These are phyloP conservation scores for Antrodiella citrinella DNA, from an alignment of 768 basidiomycete genomes.

Conservation along the genomic window DNA sequence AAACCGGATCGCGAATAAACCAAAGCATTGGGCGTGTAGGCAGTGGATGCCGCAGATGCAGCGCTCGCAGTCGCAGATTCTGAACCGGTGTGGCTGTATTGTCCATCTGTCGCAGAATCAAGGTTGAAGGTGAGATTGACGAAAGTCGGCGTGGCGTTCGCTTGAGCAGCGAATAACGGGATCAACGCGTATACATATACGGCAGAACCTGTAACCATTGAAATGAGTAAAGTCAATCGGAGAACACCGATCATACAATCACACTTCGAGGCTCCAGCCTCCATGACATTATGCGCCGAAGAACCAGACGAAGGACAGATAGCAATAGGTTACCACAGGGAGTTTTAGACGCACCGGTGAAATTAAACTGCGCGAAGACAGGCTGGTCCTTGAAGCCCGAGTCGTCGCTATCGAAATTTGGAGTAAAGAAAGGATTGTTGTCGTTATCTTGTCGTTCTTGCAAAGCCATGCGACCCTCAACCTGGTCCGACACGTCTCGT, in stretches of 20 bases:
- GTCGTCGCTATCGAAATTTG: constrained; percentile 18
- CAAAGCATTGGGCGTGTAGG: constrained; percentile 26
- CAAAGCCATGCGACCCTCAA: neutral
- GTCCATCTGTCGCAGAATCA: constrained; percentile 26
- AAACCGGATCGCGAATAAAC: constrained; percentile 31
- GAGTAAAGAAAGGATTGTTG: constrained; percentile 16
- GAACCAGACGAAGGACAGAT: neutral
- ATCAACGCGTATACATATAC: constrained; percentile 39
- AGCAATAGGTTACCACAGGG: neutral
- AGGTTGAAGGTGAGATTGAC: constrained; percentile 39
- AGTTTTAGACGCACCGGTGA: constrained; percentile 18
- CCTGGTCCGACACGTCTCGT: neutral
- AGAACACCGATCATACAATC: neutral
- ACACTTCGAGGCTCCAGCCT: too few species aligned
- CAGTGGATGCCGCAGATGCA: constrained; percentile 9
- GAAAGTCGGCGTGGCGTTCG: constrained; percentile 25
- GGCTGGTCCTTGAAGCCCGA: constrained; percentile 15
- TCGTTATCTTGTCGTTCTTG: constrained; percentile 4
- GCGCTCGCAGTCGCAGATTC: neutral
- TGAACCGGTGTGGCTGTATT: constrained; percentile 25
- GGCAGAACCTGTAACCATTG: constrained; percentile 36
- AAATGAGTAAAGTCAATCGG: too few species aligned
- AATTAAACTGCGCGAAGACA: constrained; percentile 20
- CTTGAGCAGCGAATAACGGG: constrained; percentile 20
- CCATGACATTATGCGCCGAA: neutral